Conservation (phyloP, 306 rosid genomes). For the Quercus aquifolioides region DNA sequence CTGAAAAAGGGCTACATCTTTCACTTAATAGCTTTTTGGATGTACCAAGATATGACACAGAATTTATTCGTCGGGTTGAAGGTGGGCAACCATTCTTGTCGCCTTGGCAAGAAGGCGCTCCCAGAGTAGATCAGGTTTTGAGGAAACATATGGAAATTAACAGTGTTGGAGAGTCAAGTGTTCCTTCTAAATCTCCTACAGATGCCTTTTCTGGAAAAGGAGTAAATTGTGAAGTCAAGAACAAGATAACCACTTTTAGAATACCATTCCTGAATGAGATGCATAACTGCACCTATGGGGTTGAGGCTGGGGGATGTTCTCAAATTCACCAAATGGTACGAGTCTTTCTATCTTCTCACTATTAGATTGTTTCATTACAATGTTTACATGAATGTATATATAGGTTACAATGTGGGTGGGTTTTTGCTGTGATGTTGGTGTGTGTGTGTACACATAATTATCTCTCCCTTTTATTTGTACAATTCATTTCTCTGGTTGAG, state of each 20-base stretch:
- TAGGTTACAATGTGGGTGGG: no score
- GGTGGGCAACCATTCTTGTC: conserved; percentile 40
- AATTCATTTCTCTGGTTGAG: not conserved
- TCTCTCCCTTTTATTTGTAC: not conserved
- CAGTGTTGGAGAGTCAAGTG: conserved; percentile 40
- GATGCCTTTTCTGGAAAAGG: conserved; percentile 42
- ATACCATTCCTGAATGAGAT: conserved; percentile 31
- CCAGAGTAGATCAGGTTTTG: conserved; percentile 38
- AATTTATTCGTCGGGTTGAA: conserved; percentile 44
- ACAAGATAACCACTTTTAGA: conserved; percentile 23
- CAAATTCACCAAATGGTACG: conserved; percentile 39
- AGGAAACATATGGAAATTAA: conserved; percentile 47
- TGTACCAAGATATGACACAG: conserved; percentile 43
- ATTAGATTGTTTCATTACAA: not conserved
- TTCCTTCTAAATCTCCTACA: conserved; percentile 35
- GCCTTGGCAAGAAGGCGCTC: conserved; percentile 50
- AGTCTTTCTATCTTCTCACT: conserved; percentile 7
- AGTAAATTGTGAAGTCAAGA: conserved; percentile 38
- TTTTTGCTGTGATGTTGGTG: no score
- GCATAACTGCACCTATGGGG: conserved; percentile 27
- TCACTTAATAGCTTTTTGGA: conserved; percentile 55
- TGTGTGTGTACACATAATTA: no score
- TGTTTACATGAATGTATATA: not conserved
- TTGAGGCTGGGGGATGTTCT: conserved; percentile 36
- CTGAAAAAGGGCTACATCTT: conserved; percentile 55